These are phyloP conservation scores for Emiliania huxleyi DNA, from an alignment of 78 protist species.

Conservation along the genomic window DNA sequence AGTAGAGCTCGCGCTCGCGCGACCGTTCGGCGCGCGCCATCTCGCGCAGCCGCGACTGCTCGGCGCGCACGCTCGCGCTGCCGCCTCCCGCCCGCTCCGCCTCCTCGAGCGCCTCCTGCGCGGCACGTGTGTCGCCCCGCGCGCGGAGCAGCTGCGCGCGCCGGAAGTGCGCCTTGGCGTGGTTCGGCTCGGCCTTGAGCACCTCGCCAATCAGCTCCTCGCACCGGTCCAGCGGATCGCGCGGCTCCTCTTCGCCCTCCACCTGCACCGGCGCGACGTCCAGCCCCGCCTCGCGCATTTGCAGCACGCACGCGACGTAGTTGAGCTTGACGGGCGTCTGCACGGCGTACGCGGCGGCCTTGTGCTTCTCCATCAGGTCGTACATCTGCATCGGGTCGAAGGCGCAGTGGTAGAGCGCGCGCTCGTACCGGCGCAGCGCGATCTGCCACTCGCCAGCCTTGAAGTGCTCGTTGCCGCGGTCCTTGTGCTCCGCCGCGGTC, in stretches of 20 bases:
- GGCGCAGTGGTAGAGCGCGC: background rate
- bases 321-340: background rate
- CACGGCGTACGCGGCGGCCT: background rate
- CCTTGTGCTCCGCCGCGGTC: background rate
- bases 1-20: no score
- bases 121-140: no score
- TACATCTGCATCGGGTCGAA: constrained; percentile 1
- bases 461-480: background rate
- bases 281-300: background rate
- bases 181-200: background rate
- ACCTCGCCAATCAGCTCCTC: background rate
- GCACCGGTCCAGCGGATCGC: background rate
- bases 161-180: background rate
- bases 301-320: background rate
- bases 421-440: constrained; percentile 6
- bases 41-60: no score
- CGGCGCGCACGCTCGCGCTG: no score
- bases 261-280: background rate
- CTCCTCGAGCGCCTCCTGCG: no score
- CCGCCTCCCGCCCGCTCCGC: no score
- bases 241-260: background rate
- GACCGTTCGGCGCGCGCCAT: no score
- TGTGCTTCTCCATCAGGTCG: background rate
- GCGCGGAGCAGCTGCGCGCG: background rate
- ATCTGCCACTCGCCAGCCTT: background rate